Base-by-base conservation (phyloP, 768 basidiomycete species). In the Trametes maxima region DNA sequence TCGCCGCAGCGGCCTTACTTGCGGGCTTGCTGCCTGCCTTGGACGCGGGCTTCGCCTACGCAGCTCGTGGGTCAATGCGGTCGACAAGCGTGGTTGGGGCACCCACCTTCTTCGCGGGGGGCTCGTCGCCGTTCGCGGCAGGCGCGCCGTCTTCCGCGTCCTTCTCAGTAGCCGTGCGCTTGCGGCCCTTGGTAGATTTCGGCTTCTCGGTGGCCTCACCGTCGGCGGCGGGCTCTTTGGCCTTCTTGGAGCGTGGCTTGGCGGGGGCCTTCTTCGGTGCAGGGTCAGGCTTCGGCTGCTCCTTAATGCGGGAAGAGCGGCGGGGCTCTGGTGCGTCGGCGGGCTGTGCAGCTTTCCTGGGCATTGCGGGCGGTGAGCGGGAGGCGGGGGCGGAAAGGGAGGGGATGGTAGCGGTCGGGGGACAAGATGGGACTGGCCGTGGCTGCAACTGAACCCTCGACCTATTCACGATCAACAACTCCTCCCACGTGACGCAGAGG, bases 261-360 rank as follows among this genome's bases (percentile, higher is more conserved):
- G 84, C 78, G 22, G 81, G 77, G 46, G 83, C 75, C 72, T 86
- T 89, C 82, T 87, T 89, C 16, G 73, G 75, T 33, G 70, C 59
- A 77, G 73, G 42, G 25, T 76, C 85, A 1, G 76, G 70, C 72
- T 86, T 88, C 55, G 86, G 87, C 60, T 83, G 80, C 25, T 86
- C 87, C 73, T 90, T 90, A 76, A 91, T 89, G 68, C 89, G 86
- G 35, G 82, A 75, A 8, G 88, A 90, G 75, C 89, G 89, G 73
- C 89, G 88, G 39, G 88, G 88, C 69, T 80, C 79, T 45, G 77
- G 74, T 52, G 77, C 71, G 22, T 75, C 79, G 2, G 80, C 61
- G 47, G 82, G 66, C 50, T 80, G 74, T 25, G 83, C 83, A 50
- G 87, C 80, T 83, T 89, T 90, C 69, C 88, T 85, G 65, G 89